Conservation (phyloP, 257 asterid genomes). For the Nicotiana obtusifolia region DNA sequence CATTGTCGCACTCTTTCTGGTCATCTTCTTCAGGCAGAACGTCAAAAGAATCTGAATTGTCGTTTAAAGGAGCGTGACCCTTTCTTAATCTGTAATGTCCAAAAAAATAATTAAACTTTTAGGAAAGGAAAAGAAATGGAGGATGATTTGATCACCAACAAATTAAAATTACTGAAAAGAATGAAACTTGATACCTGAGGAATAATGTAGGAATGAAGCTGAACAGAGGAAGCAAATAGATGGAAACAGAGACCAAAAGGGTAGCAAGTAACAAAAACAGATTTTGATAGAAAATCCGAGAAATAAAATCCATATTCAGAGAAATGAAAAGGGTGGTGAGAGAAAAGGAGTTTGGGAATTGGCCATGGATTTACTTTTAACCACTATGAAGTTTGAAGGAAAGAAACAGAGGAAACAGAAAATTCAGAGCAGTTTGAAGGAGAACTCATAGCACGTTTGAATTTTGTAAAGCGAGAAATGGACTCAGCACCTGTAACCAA, state of each 20-base stretch:
- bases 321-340: constrained; percentile 10
- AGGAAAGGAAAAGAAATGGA: neutral
- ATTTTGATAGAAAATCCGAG: constrained; percentile 33
- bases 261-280: constrained; percentile 21
- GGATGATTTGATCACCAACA: neutral
- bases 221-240: constrained; percentile 37
- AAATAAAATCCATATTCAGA: constrained; percentile 37
- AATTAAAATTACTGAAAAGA: neutral
- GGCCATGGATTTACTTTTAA: constrained; percentile 1
- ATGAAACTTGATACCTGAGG: constrained; percentile 38
- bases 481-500: constrained; percentile 47
- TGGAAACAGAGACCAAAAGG: constrained; percentile 28
- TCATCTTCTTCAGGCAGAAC: constrained; percentile 7
- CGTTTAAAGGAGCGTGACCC: constrained; percentile 9
- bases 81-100: constrained; percentile 27
- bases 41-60: constrained; percentile 4
- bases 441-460: constrained; percentile 48
- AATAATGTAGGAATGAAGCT: constrained; percentile 28
- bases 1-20: neutral
- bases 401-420: constrained; percentile 16
- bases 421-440: constrained; percentile 3
- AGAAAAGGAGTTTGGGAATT: neutral
- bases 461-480: constrained; percentile 27
- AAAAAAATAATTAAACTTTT: neutral
- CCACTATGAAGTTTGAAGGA: constrained; percentile 28